These are phyloP conservation scores for Saururus chinensis DNA, from an alignment of 164 flowering plant species.

Conservation along the genomic window DNA sequence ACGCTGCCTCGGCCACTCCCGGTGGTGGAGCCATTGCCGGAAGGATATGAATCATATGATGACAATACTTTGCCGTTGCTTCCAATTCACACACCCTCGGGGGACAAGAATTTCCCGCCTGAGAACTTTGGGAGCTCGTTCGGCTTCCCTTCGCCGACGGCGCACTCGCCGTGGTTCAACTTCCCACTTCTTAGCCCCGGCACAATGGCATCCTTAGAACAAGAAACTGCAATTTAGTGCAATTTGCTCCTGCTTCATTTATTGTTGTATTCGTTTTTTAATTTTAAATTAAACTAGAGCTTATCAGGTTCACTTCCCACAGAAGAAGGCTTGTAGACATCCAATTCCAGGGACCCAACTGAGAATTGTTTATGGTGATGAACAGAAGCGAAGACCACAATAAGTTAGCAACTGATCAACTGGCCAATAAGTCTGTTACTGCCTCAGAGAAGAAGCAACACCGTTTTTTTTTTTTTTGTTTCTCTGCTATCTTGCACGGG, in stretches of 20 bases:
- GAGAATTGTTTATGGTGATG: too few species aligned
- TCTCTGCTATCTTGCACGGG: too few species aligned
- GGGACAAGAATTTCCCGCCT: background rate
- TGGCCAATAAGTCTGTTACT: background rate
- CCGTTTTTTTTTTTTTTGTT: too few species aligned
- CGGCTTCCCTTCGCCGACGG: conserved; percentile 10
- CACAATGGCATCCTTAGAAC: conserved; percentile 17
- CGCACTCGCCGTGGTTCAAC: conserved; percentile 3
- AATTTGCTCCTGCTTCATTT: too few species aligned
- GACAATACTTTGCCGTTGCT: background rate
- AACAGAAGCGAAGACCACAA: background rate
- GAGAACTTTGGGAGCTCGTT: conserved; percentile 1
- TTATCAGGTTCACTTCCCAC: background rate
- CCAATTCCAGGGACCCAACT: background rate
- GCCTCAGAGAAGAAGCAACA: too few species aligned
- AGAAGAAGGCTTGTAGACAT: background rate
- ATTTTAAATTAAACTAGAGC: background rate
- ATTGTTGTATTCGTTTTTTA: too few species aligned
- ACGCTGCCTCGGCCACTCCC: background rate
- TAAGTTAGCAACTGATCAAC: background rate
- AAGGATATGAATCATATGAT: background rate
- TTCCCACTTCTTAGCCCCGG: conserved; percentile 25
- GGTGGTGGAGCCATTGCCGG: background rate
- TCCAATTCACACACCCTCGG: background rate
- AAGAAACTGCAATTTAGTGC: conserved; percentile 12